Evolutionary conservation across 2,329 filamentous ascomycete genomes (phyloP).

Genomic region (Sporothrix brasiliensis): DNA sequence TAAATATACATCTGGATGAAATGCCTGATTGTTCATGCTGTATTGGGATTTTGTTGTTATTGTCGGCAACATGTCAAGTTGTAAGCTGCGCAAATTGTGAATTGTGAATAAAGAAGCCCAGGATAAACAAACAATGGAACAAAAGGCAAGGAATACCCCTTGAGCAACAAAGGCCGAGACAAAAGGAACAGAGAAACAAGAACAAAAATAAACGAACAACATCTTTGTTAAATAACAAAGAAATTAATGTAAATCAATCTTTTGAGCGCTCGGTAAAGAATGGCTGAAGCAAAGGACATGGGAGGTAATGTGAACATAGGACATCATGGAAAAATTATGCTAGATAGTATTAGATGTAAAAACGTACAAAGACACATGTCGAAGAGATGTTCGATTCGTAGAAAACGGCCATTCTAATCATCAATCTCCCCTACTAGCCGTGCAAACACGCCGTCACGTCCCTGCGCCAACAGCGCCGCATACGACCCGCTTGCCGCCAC

Average conservation of each 20-base stretch:
- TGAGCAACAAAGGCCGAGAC: too few relatives aligned
- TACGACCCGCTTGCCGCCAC: conserved; percentile 71
- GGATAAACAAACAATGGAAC: neutral
- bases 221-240: too few relatives aligned
- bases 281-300: too few relatives aligned
- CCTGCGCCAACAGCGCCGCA: conserved; percentile 52
- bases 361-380: too few relatives aligned
- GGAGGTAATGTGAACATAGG: too few relatives aligned
- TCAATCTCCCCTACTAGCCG: conserved; percentile 48
- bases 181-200: too few relatives aligned
- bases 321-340: too few relatives aligned
- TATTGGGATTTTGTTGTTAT: neutral
- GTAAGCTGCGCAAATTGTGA: neutral
- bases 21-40: neutral
- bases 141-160: neutral
- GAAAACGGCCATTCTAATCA: conserved; percentile 21
- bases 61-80: too few relatives aligned
- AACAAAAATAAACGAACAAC: too few relatives aligned
- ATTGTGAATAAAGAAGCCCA: neutral
- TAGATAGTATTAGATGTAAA: neutral
- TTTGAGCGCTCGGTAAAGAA: too few relatives aligned
- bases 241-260: too few relatives aligned
- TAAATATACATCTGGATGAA: neutral
- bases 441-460: conserved; percentile 49
- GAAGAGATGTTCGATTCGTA: too few relatives aligned